A percentile compares a stretch with the other conserved stretches of the same genome.
Conservation (phyloP, 225 moss, liverwort and hornwort genomes). For the Polytrichum commune region DNA sequence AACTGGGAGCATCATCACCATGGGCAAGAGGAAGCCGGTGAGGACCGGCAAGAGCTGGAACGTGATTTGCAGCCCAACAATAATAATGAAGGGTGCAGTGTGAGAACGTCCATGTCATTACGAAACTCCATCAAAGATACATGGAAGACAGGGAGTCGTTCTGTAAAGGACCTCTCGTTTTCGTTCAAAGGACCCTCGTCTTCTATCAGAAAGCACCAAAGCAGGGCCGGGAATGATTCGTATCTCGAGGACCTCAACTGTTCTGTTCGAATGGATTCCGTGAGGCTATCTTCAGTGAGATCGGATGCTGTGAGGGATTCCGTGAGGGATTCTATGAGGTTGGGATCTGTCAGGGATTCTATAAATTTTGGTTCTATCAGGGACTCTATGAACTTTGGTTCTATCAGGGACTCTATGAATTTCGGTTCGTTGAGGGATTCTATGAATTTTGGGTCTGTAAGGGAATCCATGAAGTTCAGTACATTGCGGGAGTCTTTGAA, state of each 20-base stretch:
- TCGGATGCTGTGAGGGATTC: constrained; percentile 43
- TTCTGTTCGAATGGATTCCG: constrained; percentile 53
- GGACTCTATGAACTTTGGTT: constrained; percentile 28
- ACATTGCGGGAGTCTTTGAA: constrained; percentile 31
- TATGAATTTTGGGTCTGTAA: constrained; percentile 36
- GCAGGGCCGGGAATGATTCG: constrained; percentile 31
- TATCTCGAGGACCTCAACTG: constrained; percentile 57
- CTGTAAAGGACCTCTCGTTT: constrained; percentile 31
- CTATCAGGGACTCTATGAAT: constrained; percentile 36
- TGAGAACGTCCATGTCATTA: constrained; percentile 43
- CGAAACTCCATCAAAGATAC: constrained; percentile 32
- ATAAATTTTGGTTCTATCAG: constrained; percentile 37
- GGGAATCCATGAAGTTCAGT: constrained; percentile 7
- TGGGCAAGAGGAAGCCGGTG: constrained; percentile 36
- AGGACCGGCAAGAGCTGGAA: constrained; percentile 49
- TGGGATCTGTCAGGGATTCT: constrained; percentile 38
- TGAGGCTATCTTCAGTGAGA: constrained; percentile 30
- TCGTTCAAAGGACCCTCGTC: constrained; percentile 59
- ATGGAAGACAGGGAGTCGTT: constrained; percentile 33
- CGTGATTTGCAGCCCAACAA: constrained; percentile 43
- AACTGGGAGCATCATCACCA: constrained; percentile 34
- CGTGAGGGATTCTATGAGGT: constrained; percentile 20
- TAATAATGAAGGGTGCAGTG: constrained; percentile 24
- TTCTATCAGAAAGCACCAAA: constrained; percentile 40
- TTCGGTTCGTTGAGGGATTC: constrained; percentile 39